phyloP scores from a whole-genome alignment of 2,329 filamentous ascomycete genomes.

The Lachnellula hyalina region DNA sequence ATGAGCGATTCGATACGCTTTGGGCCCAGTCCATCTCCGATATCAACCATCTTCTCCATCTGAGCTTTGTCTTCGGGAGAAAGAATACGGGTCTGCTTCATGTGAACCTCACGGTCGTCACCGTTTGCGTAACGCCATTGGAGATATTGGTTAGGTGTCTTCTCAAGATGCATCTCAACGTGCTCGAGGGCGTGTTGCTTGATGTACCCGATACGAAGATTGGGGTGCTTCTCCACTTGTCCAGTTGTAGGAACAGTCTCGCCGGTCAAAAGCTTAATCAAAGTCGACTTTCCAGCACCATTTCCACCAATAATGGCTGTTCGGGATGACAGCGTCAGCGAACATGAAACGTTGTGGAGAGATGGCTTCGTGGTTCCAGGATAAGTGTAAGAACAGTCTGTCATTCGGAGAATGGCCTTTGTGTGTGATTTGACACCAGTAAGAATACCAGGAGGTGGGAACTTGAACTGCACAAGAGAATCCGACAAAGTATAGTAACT shows the following conservation, averaged over 20 bases:
- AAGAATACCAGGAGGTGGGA: slow-evolving; percentile 90
- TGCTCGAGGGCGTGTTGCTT: slow-evolving; percentile 99
- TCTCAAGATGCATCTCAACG: slow-evolving; percentile 98
- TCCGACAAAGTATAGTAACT: slow-evolving; percentile 95
- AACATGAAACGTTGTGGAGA: slow-evolving; percentile 80
- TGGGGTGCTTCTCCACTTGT: slow-evolving; percentile 96
- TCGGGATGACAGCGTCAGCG: slow-evolving; percentile 81
- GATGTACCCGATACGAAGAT: slow-evolving; percentile 98
- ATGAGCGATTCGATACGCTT: slow-evolving; percentile 83
- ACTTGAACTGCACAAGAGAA: slow-evolving; percentile 91
- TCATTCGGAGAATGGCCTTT: slow-evolving; percentile 92
- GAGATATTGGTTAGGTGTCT: slow-evolving; percentile 97
- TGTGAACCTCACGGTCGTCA: slow-evolving; percentile 91
- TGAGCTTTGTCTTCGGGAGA: slow-evolving; percentile 81
- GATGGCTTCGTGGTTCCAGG: slow-evolving; percentile 84
- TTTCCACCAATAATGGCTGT: slow-evolving; percentile 96
- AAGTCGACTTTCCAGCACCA: slow-evolving; percentile 94
- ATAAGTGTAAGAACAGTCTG: slow-evolving; percentile 85
- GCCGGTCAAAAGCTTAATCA: slow-evolving; percentile 95
- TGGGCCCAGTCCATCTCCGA: slow-evolving; percentile 73
- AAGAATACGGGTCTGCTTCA: slow-evolving; percentile 93
- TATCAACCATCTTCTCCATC: slow-evolving; percentile 84
- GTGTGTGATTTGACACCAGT: slow-evolving; percentile 94
- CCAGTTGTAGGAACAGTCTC: slow-evolving; percentile 79
- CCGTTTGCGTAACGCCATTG: slow-evolving; percentile 98